Conservation (phyloP, 2,329 filamentous ascomycete genomes). For the Hyphodiscus sp. region DNA sequence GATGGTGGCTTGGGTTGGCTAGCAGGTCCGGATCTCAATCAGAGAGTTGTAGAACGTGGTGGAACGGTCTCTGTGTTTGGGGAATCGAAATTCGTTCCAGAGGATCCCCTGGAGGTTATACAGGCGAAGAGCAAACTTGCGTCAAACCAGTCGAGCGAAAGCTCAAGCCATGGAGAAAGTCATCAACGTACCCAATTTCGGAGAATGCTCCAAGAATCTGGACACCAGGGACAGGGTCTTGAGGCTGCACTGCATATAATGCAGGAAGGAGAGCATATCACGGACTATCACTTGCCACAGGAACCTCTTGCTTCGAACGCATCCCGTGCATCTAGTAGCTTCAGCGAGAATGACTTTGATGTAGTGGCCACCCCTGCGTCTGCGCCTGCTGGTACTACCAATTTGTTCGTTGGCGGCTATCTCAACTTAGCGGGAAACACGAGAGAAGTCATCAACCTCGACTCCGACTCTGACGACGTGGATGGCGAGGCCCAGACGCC, state of each 20-base stretch:
- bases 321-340: not conserved
- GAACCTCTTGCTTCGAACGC: not conserved
- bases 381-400: not conserved
- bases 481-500: slow-evolving; percentile 3
- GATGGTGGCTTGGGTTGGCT: slow-evolving; percentile 65
- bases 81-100: slow-evolving; percentile 30
- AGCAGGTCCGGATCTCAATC: slow-evolving; percentile 50
- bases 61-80: slow-evolving; percentile 40
- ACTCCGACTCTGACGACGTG: not conserved
- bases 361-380: not conserved
- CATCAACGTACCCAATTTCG: not conserved
- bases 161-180: not conserved
- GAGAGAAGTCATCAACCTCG: not conserved
- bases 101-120: slow-evolving; percentile 19
- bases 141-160: not conserved
- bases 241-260: slow-evolving; percentile 16
- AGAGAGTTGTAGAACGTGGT: slow-evolving; percentile 36
- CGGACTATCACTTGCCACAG: not conserved
- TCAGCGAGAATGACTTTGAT: not conserved
- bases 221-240: slow-evolving; percentile 18
- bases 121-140: not conserved
- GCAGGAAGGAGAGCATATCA: slow-evolving; percentile 14
- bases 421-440: not conserved
- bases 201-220: slow-evolving; percentile 24
- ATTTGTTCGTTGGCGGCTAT: not conserved